Percentiles rank a stretch among this genome's conserved stretches.
Evolutionary conservation across 805 yeast genomes (phyloP).

Genomic region (Pichia thaimueangensis): DNA sequence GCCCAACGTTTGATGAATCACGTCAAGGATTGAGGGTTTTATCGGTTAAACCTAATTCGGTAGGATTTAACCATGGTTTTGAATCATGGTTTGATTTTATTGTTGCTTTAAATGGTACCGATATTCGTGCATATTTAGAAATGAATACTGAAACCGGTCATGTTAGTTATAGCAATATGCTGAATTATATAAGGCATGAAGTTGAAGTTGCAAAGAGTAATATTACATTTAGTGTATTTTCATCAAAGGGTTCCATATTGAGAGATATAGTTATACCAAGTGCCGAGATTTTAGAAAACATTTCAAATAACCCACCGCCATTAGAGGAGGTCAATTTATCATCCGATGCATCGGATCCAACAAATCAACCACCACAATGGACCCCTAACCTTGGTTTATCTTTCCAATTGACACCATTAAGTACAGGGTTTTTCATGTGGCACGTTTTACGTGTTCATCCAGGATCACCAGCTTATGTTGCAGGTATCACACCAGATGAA

Average conservation of each 20-base stretch:
- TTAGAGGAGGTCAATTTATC: conserved; percentile 27
- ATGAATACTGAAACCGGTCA: conserved; percentile 13
- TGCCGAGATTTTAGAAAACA: conserved; percentile 16
- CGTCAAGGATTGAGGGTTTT: conserved; percentile 54
- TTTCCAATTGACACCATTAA: conserved; percentile 71
- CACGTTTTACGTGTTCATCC: conserved; percentile 70
- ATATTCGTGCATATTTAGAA: conserved; percentile 26
- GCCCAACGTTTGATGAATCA: conserved; percentile 7
- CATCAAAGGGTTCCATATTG: conserved; percentile 72
- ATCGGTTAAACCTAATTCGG: conserved; percentile 39
- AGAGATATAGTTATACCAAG: conserved; percentile 35
- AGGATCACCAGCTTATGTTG: conserved; percentile 72
- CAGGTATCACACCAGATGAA: conserved; percentile 83
- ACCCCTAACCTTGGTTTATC: conserved; percentile 49
- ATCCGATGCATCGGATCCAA: conserved; percentile 7
- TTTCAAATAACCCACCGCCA: conserved; percentile 6
- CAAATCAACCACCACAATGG: conserved; percentile 6
- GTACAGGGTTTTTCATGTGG: conserved; percentile 78
- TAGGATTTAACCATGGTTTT: conserved; percentile 47
- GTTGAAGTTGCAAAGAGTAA: conserved; percentile 23
- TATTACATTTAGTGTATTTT: conserved; percentile 65
- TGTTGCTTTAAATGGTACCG: conserved; percentile 65
- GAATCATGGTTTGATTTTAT: conserved; percentile 88
- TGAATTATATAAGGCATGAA: conserved; percentile 24
- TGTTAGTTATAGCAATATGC: conserved; percentile 18